Base-by-base conservation (phyloP, 148 eudicot genomes). In the Agrostemma githago region DNA sequence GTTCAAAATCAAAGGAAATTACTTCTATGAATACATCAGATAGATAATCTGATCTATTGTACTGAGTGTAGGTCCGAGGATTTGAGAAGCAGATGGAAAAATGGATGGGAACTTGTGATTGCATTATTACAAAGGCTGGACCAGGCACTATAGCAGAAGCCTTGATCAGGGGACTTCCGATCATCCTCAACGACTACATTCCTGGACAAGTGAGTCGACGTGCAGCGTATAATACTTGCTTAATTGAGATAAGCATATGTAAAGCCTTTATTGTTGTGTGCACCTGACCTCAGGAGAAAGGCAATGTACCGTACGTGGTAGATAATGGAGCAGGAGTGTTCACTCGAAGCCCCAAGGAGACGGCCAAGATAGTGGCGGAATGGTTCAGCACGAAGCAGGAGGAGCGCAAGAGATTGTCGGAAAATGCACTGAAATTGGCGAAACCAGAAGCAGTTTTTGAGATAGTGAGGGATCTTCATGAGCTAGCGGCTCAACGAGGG, bases 101-200 rank as follows among this genome's bases (percentile, higher is more conserved):
- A 78, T 94, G 97, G 97, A 94, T 94, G 98, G 97, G 97, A 42
- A 92, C 96, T 78, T 94, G 97, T 75, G 98, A 94, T 75, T 94
- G 98, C 79, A 94, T 94, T 62, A 94, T 94, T 14, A 94, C 98
- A 41, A 94, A 94, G 84, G 98, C 98, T 17, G 98, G 98, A 69
- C 98, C 98, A 8, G 98, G 98, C 72, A 95, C 98, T 44, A 95
- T 95, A 77, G 90, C 98, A 16, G 98, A 95, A 76, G 97, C 98
- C n/a, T 83, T 95, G 85, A 92, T 95, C 67, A 74, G 96, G 79
- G 98, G 98, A 53, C 96, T 95, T 82, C 98, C 98, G 12, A 92
- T 92, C 78, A 89, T 95, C 79, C 97, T 95, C 62, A 95, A 95
- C 42, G 98, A 92, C 80, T 95, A 85, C 84, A 90, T 95, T 81